Percentiles rank a stretch among this genome's conserved stretches.
These are phyloP conservation scores for Clarireedia monteithiana DNA, from an alignment of 2,329 filamentous ascomycete genomes.

Conservation along the genomic window DNA sequence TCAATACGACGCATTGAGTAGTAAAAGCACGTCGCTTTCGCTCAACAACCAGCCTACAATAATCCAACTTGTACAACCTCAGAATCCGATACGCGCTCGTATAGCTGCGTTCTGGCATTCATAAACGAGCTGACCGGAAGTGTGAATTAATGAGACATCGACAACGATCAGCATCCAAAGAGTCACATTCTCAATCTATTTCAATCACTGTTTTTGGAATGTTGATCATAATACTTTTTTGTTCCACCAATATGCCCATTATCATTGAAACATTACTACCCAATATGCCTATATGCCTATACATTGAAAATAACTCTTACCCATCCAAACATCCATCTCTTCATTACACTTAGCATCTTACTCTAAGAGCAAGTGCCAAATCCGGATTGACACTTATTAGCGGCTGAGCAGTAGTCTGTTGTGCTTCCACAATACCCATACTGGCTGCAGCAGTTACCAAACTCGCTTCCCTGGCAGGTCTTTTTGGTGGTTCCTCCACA, in stretches of 20 bases:
- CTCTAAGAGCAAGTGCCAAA: conserved; percentile 5
- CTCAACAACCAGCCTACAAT: too few relatives aligned
- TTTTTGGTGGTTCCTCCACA: conserved; percentile 8
- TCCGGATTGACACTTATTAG: conserved; percentile 1
- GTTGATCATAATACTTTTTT: not conserved
- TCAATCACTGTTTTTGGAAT: too few relatives aligned
- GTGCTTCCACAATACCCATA: conserved; percentile 10
- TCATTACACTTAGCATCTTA: not conserved
- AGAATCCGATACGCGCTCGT: too few relatives aligned
- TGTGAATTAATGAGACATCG: too few relatives aligned
- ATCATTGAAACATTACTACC: not conserved
- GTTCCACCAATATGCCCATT: not conserved
- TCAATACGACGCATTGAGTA: too few relatives aligned
- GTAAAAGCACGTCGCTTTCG: too few relatives aligned
- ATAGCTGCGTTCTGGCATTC: too few relatives aligned
- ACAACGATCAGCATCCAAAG: too few relatives aligned
- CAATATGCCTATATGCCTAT: not conserved
- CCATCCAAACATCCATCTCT: not conserved
- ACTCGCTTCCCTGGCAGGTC: conserved; percentile 14
- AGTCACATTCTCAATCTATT: not conserved
- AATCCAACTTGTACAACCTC: too few relatives aligned
- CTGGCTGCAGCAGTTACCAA: conserved; percentile 16
- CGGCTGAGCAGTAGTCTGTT: conserved; percentile 1
- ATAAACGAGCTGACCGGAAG: too few relatives aligned
- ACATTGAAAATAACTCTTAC: not conserved